Percentiles rank a stretch among this genome's conserved stretches.
phyloP scores from a whole-genome alignment of 345 rosid species.

The Salix udensis region DNA sequence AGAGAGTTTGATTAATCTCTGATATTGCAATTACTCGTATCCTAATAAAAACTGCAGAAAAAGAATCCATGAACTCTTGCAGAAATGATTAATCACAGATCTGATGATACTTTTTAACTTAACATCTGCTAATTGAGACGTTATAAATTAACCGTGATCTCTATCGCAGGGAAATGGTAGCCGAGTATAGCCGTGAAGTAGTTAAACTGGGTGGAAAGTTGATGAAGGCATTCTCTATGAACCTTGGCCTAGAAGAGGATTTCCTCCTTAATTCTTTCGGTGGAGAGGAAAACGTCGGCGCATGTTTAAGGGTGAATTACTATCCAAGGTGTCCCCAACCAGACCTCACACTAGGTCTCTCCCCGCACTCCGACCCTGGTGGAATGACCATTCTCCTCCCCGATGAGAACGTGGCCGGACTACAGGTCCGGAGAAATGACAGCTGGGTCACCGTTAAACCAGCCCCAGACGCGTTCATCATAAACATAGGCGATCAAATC shows the following conservation, averaged over 20 bases:
- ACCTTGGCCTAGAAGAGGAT: conserved; percentile 29
- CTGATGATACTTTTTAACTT: neutral
- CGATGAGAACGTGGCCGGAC: conserved; percentile 27
- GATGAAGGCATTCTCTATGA: conserved; percentile 21
- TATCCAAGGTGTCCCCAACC: conserved; percentile 34
- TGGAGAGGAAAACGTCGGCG: conserved; percentile 25
- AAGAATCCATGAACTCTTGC: neutral
- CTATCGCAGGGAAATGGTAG: conserved; percentile 19
- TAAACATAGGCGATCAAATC: conserved; percentile 33
- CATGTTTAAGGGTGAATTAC: conserved; percentile 26
- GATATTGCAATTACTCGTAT: neutral
- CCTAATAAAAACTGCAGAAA: neutral
- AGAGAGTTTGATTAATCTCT: neutral
- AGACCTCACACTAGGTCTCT: conserved; percentile 31
- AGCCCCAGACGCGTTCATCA: conserved; percentile 19
- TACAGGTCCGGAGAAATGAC: conserved; percentile 18
- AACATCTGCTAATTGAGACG: neutral
- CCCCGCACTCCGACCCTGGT: conserved; percentile 33
- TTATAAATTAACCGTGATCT: neutral
- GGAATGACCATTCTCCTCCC: conserved; percentile 32
- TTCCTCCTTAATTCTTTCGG: conserved; percentile 21
- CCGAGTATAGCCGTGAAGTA: conserved; percentile 21
- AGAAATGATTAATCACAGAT: neutral
- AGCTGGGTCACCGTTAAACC: conserved; percentile 29
- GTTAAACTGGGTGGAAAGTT: conserved; percentile 20